A percentile compares a stretch with the other conserved stretches of the same genome.
Conservation (phyloP, 768 basidiomycete species). For the Tulasnella sp. region DNA sequence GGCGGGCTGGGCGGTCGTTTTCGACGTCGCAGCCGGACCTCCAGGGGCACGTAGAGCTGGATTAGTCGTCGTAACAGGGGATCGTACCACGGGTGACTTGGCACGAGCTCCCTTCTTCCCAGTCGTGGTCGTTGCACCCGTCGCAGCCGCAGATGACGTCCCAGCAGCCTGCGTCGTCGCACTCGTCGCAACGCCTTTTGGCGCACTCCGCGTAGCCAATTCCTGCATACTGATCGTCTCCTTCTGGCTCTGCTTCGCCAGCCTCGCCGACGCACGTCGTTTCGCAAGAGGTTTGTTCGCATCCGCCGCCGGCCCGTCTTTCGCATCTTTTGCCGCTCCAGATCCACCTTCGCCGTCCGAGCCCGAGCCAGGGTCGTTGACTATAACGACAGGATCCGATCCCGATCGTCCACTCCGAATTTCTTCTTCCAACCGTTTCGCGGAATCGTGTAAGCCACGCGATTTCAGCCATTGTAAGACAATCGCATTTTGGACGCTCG, state of each 20-base stretch:
- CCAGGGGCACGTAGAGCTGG: background rate
- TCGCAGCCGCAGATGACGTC: background rate
- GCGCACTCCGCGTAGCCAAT: conserved; percentile 7
- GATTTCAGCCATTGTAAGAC: conserved; percentile 2
- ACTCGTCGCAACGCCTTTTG: conserved; percentile 4
- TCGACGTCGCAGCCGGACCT: background rate
- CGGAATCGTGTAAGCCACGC: background rate
- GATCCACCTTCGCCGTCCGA: background rate
- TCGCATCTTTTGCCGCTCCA: background rate
- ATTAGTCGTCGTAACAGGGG: background rate
- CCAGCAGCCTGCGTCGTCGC: conserved; percentile 1
- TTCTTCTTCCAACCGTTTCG: conserved; percentile 8
- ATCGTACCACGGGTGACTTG: conserved; percentile 7
- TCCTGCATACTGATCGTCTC: conserved; percentile 10
- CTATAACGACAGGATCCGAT: conserved; percentile 9
- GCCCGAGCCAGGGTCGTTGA: conserved; percentile 6
- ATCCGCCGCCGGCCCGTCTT: background rate
- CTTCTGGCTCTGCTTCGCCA: conserved; percentile 15
- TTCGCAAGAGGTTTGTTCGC: conserved; percentile 5
- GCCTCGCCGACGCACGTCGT: conserved; percentile 11
- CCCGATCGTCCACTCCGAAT: conserved; percentile 1
- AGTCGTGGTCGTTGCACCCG: conserved; percentile 13
- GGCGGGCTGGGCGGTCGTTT: background rate
- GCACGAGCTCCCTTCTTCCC: conserved; percentile 14
- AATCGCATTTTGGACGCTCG: conserved; percentile 5